Evolutionary conservation across 169 alveolate species (phyloP).

Genomic region (Eimeria sp.): DNA sequence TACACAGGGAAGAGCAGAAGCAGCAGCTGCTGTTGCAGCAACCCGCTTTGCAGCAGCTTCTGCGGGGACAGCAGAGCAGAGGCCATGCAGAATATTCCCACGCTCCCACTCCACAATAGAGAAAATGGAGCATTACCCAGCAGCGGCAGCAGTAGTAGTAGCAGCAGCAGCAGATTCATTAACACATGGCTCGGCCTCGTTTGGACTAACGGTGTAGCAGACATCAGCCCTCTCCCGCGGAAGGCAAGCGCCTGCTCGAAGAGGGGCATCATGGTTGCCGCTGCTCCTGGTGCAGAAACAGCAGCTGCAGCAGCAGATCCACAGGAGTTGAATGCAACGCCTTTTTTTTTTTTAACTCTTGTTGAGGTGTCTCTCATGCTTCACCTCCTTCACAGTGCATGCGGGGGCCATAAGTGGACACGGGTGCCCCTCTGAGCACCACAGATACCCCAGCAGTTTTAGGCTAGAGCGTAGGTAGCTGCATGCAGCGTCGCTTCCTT

Average conservation of each 20-base stretch:
- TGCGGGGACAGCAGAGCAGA: conserved; percentile 9
- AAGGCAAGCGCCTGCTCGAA: background rate
- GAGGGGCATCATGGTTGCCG: background rate
- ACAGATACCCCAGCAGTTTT: background rate
- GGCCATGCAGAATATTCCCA: background rate
- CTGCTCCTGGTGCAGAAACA: background rate
- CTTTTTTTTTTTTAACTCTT: background rate
- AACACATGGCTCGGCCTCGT: background rate
- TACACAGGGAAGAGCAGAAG: background rate
- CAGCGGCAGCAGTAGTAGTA: conserved; percentile 1
- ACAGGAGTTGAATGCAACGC: background rate
- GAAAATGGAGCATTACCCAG: background rate
- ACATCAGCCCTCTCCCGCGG: background rate
- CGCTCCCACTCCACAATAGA: background rate
- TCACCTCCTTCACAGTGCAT: background rate
- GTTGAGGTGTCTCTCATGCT: background rate
- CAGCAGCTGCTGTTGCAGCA: conserved; percentile 55
- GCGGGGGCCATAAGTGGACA: background rate
- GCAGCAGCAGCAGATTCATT: conserved; percentile 22
- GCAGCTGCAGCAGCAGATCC: background rate
- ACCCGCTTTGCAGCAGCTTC: conserved; percentile 23
- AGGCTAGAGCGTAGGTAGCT: background rate
- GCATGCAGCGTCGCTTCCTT: background rate
- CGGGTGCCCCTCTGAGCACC: too few species aligned
- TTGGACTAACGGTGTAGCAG: background rate